phyloP scores from a whole-genome alignment of 768 basidiomycete genomes.

The Leccinellum rugosiceps region DNA sequence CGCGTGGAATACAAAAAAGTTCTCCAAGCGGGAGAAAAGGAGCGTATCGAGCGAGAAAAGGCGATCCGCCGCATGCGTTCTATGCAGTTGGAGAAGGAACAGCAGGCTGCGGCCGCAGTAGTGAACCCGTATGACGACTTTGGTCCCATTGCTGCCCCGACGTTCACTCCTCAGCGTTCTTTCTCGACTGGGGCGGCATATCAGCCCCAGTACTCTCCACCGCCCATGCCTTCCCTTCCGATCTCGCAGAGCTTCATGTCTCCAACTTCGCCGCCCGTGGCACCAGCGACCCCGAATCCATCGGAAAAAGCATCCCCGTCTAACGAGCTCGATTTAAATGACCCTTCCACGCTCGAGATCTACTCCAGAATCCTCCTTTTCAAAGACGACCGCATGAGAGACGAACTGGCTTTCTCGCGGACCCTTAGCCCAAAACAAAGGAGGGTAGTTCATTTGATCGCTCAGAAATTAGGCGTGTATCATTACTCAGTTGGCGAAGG shows the following conservation, averaged over 20 bases:
- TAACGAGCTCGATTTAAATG: conserved; percentile 89
- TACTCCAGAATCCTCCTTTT: conserved; percentile 95
- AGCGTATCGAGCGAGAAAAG: conserved; percentile 97
- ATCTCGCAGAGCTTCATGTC: conserved; percentile 41
- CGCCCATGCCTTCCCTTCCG: conserved; percentile 40
- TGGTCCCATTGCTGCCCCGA: conserved; percentile 50
- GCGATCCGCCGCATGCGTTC: conserved; percentile 97
- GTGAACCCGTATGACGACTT: conserved; percentile 64
- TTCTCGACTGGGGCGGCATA: conserved; percentile 62
- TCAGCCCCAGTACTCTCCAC: conserved; percentile 68
- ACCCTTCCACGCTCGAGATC: conserved; percentile 93
- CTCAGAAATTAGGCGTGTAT: conserved; percentile 93
- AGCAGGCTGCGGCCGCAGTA: conserved; percentile 30
- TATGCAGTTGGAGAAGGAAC: conserved; percentile 91
- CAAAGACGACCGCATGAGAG: conserved; percentile 96
- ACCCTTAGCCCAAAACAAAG: conserved; percentile 81
- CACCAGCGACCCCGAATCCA: conserved; percentile 56
- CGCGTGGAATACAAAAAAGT: conserved; percentile 99
- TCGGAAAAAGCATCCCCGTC: conserved; percentile 61
- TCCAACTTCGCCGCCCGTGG: conserved; percentile 50
- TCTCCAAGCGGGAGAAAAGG: conserved; percentile 98
- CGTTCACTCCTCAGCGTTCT: conserved; percentile 70
- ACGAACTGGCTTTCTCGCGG: conserved; percentile 95
- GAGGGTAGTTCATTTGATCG: conserved; percentile 91
- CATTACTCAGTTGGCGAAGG: conserved; percentile 93